Percentiles rank a stretch among this genome's conserved stretches.
Conservation (phyloP, 2,329 filamentous ascomycete genomes). For the Coleophoma eucalyptorum region DNA sequence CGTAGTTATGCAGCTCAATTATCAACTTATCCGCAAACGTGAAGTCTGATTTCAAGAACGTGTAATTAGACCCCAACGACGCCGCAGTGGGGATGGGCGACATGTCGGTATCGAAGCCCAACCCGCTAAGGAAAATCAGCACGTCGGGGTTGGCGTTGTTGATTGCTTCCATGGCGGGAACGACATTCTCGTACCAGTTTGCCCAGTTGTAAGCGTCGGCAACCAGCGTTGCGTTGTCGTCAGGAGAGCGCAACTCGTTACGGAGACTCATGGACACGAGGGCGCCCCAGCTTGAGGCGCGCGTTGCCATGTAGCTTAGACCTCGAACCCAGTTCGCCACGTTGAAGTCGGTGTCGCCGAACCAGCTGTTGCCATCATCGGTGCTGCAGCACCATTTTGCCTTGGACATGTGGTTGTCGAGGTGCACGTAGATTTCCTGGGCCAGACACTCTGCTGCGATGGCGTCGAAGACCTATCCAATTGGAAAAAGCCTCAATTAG, state of each 20-base stretch:
- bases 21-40: constrained; percentile 38
- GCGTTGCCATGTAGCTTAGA: constrained; percentile 54
- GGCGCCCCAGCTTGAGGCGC: not conserved
- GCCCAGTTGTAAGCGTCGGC: constrained; percentile 36
- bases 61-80: constrained; percentile 29
- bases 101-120: constrained; percentile 39
- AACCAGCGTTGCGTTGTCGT: constrained; percentile 6
- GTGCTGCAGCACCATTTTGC: constrained; percentile 55
- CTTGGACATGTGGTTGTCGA: constrained; percentile 59
- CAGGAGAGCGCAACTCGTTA: constrained; percentile 34
- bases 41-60: constrained; percentile 34
- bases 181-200: constrained; percentile 39
- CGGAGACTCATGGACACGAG: constrained; percentile 21
- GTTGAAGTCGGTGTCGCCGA: constrained; percentile 56
- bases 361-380: constrained; percentile 56
- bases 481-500: no score
- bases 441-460: constrained; percentile 53
- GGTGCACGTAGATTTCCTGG: constrained; percentile 53
- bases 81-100: constrained; percentile 29
- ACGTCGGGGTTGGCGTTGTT: constrained; percentile 37
- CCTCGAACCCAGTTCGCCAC: constrained; percentile 58
- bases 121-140: constrained; percentile 43
- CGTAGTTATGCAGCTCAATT: constrained; percentile 45
- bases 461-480: constrained; percentile 49
- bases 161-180: constrained; percentile 34